A percentile compares a stretch with the other conserved stretches of the same genome.
Conservation (phyloP, 2,329 filamentous ascomycete species). For the Myotisia sp. region DNA sequence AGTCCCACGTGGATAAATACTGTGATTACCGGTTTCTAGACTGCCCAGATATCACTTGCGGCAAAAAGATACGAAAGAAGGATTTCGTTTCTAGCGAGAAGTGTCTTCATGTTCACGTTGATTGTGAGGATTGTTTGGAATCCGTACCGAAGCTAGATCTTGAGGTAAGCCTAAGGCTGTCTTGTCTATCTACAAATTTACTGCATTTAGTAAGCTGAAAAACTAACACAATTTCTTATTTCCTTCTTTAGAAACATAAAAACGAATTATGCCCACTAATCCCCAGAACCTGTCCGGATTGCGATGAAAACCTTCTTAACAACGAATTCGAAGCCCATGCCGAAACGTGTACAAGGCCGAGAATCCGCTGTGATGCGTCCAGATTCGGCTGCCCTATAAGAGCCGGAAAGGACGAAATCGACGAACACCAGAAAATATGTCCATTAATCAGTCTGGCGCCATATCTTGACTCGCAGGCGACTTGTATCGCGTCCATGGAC, state of each 20-base stretch:
- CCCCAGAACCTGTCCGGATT: constrained; percentile 25
- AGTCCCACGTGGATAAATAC: constrained; percentile 47
- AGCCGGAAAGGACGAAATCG: constrained; percentile 24
- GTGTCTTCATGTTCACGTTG: constrained; percentile 41
- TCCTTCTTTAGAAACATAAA: constrained; percentile 23
- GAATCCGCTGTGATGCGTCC: constrained; percentile 25
- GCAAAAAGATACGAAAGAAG: constrained; percentile 40
- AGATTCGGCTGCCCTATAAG: constrained; percentile 32
- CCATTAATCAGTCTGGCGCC: constrained; percentile 35
- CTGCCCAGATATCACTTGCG: constrained; percentile 39
- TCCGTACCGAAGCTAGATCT: constrained; percentile 42
- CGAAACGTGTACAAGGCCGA: constrained; percentile 24
- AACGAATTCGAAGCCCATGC: constrained; percentile 24
- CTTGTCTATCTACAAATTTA: constrained; percentile 1
- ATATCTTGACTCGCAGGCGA: constrained; percentile 31
- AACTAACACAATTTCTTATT: neutral
- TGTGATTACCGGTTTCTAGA: constrained; percentile 42
- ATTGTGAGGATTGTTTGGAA: constrained; percentile 40
- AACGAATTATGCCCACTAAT: constrained; percentile 25
- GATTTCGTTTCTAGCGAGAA: constrained; percentile 35
- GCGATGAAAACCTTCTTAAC: constrained; percentile 21
- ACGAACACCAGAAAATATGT: constrained; percentile 36
- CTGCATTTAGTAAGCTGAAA: constrained; percentile 3
- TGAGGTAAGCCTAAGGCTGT: constrained; percentile 34
- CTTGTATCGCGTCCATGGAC: constrained; percentile 31